Base-by-base conservation (phyloP, 83 land plant species). In the Larix sibirica region DNA sequence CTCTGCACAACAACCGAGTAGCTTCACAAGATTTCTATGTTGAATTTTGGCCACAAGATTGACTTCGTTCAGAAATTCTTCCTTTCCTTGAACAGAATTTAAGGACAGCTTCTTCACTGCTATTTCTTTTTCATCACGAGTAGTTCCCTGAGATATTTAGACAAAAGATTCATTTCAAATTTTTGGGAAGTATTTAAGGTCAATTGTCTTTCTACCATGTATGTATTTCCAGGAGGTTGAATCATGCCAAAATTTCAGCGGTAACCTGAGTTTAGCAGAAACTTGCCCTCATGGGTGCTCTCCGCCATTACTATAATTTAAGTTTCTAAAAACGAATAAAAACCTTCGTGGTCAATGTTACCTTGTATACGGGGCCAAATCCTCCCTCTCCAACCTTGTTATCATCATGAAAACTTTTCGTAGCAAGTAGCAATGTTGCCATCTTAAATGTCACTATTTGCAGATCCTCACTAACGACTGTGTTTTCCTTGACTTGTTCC, bases 301-400 rank as follows among this genome's bases (percentile, higher is more conserved):
- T 33, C 7, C 23, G 7, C 1, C 1, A n/a, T 62, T n/a, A 4
- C 7, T 6, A n/a, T 62, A n/a, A n/a, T n/a, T 6, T 62, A 14
- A 4, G 7, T 62, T 62, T 6, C 65, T 21, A 62, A n/a, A 3
- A 7, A 21, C n/a, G 1, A n/a, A 1, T n/a, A n/a, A n/a, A 62
- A 62, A 13, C 26, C 0, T 7, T 10, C 9, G 2, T 8, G 1
- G 69, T 1, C 3, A 9, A 28, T 6, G 69, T 66, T 66, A 66
- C 69, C 69, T 65, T 65, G 33, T 65, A 65, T 0, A 65, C 68
- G 9, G 68, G 10, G 31, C 68, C 68, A 65, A 64, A 64, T 64
- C 67, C 67, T 64, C 67, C 67, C 28, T 64, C 28, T 64, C 71
- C 71, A 2, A 67, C 33, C 71, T 67, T 67, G 71, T 67, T 67